Base-by-base conservation (phyloP, 345 rosid species). In the Litchi chinensis region DNA sequence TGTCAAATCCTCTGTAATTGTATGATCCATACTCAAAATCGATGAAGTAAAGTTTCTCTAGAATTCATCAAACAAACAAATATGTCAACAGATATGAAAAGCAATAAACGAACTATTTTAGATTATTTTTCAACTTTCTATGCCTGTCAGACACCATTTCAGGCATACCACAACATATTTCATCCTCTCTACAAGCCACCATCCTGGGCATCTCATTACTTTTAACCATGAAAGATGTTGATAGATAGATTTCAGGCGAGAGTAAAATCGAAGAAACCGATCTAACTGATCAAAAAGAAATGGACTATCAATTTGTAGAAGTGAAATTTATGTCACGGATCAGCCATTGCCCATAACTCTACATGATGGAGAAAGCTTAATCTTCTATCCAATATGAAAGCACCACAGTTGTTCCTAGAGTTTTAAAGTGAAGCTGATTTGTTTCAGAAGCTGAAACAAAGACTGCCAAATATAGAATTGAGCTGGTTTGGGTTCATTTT, bases 11-110 rank as follows among this genome's bases (percentile, higher is more conserved):
- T 89, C 98, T 89, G 83, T 90, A 93, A 82, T 84, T 94, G 91
- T 96, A 94, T 56, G 99, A 94, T 12, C 97, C 97, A 37, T 96
- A 93, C 87, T 94, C 99, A 69, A 96, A 96, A 86, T 96, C 99
- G 72, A 96, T 96, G 80, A 96, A 56, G 89, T 94, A 90, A 64
- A 93, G 97, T 76, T 87, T 91, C 88, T 85, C 99, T 96, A 88
- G 26, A 75, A 76, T 82, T 70, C 32, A 81, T 11, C 64, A 76
- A 68, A 80, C 15, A 44, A 82, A 56, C 65, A 50, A 60, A 56
- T 64, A 85, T 28, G 76, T 79, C 65, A 82, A 46, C 59, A 74
- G 21, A 37, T 74, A 7, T 44, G 37, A 24, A 77, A 48, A 41
- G 16, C 44, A 67, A 74, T 62, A 44, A 82, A 18, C 8, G 39